phyloP scores from a whole-genome alignment of 805 yeast species.

The Candida multigemmis region DNA sequence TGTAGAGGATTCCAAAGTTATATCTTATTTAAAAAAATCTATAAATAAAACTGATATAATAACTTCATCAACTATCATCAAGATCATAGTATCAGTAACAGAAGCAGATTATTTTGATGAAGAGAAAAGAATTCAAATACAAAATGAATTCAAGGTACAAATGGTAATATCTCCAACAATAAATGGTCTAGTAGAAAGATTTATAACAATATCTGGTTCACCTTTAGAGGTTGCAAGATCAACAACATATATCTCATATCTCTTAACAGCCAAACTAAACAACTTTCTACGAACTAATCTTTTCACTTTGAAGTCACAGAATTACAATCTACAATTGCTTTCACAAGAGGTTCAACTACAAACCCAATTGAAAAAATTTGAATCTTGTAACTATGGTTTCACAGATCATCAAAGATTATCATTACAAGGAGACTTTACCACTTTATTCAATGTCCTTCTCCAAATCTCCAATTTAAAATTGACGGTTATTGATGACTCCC shows the following conservation, averaged over 20 bases:
- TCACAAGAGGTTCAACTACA: not conserved
- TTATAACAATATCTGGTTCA: conserved; percentile 19
- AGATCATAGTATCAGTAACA: conserved; percentile 9
- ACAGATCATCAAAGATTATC: too few species aligned
- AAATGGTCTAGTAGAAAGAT: conserved; percentile 21
- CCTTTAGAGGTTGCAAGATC: conserved; percentile 12
- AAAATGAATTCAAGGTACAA: conserved; percentile 11
- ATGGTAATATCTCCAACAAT: conserved; percentile 10
- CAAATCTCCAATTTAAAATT: conserved; percentile 1
- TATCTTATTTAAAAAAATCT: conserved; percentile 1
- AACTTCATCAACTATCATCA: conserved; percentile 3
- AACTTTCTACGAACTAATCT: conserved; percentile 11
- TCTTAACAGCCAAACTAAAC: conserved; percentile 16
- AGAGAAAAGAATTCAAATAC: conserved; percentile 4
- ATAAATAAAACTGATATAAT: not conserved
- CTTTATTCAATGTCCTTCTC: conserved; percentile 9
- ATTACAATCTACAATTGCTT: conserved; percentile 9
- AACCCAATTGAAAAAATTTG: too few species aligned
- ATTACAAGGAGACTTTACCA: conserved; percentile 12
- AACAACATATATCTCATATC: conserved; percentile 15
- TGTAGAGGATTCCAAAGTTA: conserved; percentile 2
- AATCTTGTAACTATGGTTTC: too few species aligned
- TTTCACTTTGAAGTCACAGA: conserved; percentile 23
- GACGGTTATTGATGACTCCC: too few species aligned
- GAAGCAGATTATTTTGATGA: conserved; percentile 17